phyloP scores from a whole-genome alignment of 1,284 basidiomycete genomes.

The Trichosporon ovoides region DNA sequence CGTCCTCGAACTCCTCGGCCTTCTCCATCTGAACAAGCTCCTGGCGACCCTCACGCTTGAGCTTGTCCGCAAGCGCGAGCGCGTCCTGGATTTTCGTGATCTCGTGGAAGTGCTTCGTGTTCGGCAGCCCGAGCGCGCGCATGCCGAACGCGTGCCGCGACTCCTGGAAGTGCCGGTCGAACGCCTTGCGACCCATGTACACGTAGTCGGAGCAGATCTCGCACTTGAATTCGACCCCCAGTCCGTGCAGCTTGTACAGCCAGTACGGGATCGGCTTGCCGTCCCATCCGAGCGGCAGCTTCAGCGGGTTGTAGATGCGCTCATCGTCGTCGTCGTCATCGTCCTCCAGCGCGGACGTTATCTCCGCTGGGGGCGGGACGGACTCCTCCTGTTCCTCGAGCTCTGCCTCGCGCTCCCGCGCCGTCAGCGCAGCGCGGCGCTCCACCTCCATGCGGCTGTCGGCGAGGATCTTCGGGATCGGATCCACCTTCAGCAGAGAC shows the following conservation, averaged over 20 bases:
- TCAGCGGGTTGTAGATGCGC: conserved; percentile 94
- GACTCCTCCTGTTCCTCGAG: conserved; percentile 71
- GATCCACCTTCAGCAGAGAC: conserved; percentile 58
- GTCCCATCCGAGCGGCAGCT: conserved; percentile 95
- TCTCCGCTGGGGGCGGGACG: conserved; percentile 54
- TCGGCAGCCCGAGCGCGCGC: conserved; percentile 93
- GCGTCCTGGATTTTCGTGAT: conserved; percentile 97
- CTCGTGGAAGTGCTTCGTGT: conserved; percentile 98
- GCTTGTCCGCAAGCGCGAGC: conserved; percentile 84
- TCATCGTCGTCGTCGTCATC: conserved; percentile 87
- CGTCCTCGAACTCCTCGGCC: conserved; percentile 94
- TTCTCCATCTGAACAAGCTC: conserved; percentile 87
- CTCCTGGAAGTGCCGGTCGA: conserved; percentile 59
- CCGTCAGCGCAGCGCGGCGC: conserved; percentile 89
- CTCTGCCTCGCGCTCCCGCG: conserved; percentile 92
- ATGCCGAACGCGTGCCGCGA: conserved; percentile 96
- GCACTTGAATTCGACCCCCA: conserved; percentile 95
- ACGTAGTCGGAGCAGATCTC: conserved; percentile 96
- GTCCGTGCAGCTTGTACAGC: conserved; percentile 95
- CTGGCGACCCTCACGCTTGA: conserved; percentile 86
- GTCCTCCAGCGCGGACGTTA: conserved; percentile 50
- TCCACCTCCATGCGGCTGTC: conserved; percentile 96
- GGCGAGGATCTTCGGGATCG: conserved; percentile 61
- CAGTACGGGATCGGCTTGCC: conserved; percentile 98
- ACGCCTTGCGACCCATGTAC: conserved; percentile 69